Conservation (phyloP, 768 basidiomycete genomes). For the Floccularia luteovirens region DNA sequence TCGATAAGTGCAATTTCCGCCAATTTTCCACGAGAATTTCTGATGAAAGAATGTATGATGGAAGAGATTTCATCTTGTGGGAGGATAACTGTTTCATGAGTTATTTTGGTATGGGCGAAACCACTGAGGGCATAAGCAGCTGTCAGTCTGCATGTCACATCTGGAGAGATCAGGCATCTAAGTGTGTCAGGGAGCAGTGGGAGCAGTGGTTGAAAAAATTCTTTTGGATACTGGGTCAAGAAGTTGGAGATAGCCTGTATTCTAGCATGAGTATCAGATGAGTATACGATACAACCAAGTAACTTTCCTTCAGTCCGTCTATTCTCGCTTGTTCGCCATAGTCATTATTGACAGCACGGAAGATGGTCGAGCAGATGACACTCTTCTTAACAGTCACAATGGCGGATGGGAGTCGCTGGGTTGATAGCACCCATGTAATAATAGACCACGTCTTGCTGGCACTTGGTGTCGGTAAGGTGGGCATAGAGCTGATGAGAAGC, state of each 20-base stretch:
- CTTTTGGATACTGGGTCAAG: slow-evolving; percentile 29
- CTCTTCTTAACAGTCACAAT: slow-evolving; percentile 23
- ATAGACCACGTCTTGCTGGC: slow-evolving; percentile 37
- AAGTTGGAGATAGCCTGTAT: slow-evolving; percentile 26
- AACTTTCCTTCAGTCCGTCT: slow-evolving; percentile 24
- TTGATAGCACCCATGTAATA: slow-evolving; percentile 41
- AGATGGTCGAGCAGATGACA: slow-evolving; percentile 26
- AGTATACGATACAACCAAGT: neutral
- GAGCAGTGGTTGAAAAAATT: slow-evolving; percentile 41
- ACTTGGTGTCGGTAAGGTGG: slow-evolving; percentile 26
- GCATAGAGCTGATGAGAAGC: slow-evolving; percentile 30
- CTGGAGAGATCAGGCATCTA: slow-evolving; percentile 18
- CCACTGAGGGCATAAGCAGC: slow-evolving; percentile 54
- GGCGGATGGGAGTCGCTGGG: slow-evolving; percentile 36
- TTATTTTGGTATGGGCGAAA: slow-evolving; percentile 36
- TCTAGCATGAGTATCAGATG: neutral
- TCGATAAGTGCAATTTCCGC: neutral
- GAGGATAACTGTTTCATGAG: slow-evolving; percentile 6
- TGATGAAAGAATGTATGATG: slow-evolving; percentile 9
- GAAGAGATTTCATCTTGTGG: slow-evolving; percentile 18
- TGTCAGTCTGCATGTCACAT: slow-evolving; percentile 29
- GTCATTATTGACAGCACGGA: slow-evolving; percentile 23
- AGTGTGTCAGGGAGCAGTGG: slow-evolving; percentile 37
- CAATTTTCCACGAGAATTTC: neutral
- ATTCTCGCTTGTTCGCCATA: slow-evolving; percentile 20